Evolutionary conservation across 192 early-diverging fungal species (phyloP), one percentile per base, ranked within the genome.

Genomic region (Coemansia sp.): DNA sequence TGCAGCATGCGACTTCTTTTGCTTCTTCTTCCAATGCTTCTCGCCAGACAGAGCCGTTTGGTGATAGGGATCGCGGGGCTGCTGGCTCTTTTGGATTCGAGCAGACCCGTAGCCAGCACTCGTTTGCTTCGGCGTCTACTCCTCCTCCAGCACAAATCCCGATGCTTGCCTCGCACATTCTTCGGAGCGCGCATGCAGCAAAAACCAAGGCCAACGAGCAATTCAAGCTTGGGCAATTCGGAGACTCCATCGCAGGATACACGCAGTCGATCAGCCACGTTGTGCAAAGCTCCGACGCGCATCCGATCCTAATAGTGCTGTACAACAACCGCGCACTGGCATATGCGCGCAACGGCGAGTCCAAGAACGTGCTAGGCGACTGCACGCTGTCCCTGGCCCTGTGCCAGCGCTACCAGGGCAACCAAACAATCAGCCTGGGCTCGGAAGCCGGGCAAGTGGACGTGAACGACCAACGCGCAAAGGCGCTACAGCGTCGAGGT

Each of bases 211-310:
- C 95, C 61, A 97, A 96, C 72, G 90, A 90, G 8, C 67, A 78
- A 11, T 99, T 95, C 79, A 96, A 95, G 73, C 83, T 91, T 32
- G 97, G 97, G 2, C 93, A 98, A 77, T 98, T 90, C 82, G 90
- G 85, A 53, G 90, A 91, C 9, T 94, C 96, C 0, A 90, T 90
- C 43, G 71, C 72, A 6, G 78, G 76, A 17, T 99, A 99, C 76
- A 85, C 87, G 4, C 61, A 65, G 11, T 90, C 94, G 0, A 87
- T 97, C 5, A 62, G 76, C 36, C 62, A 73, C 3, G 80, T 98
- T 2, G 89, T 28, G 15, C 62, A 53, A 41, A 70, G 68, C 53
- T 76, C 94, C 0, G 34, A 65, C 12, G 59, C 69, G 7, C 95
- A 98, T 66, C 66, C 87, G 8, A 61, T 87, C 6, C 72, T 89